Evolutionary conservation across 805 yeast species (phyloP).

Genomic region (Barnettozyma californica): DNA sequence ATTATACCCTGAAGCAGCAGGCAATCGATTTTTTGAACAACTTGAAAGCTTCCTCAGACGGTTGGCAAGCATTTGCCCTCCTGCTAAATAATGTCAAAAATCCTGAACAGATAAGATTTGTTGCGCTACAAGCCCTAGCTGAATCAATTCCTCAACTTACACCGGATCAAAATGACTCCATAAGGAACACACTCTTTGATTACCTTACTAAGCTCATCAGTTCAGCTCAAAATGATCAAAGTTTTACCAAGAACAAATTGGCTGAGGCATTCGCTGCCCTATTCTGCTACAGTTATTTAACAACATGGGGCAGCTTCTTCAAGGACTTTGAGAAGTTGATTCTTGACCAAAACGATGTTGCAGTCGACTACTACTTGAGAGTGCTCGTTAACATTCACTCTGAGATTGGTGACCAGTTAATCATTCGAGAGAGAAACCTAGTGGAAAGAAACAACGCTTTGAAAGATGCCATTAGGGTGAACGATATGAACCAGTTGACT

Average conservation of each 20-base stretch:
- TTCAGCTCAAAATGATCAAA: conserved; percentile 28
- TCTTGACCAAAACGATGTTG: conserved; percentile 25
- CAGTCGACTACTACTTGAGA: conserved; percentile 66
- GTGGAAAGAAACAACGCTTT: conserved; percentile 63
- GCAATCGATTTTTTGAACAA: conserved; percentile 41
- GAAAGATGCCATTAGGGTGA: conserved; percentile 76
- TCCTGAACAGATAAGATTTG: conserved; percentile 25
- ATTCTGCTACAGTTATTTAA: conserved; percentile 43
- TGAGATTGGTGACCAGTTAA: conserved; percentile 90
- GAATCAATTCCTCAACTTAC: conserved; percentile 21
- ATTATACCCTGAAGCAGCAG: conserved; percentile 23
- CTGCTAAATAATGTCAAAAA: conserved; percentile 29
- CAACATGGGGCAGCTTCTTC: conserved; percentile 46
- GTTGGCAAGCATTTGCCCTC: conserved; percentile 42
- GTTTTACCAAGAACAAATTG: conserved; percentile 48
- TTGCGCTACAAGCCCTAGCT: conserved; percentile 25
- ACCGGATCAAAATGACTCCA: conserved; percentile 16
- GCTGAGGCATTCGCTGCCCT: conserved; percentile 50
- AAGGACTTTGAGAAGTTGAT: conserved; percentile 40
- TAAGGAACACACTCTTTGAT: conserved; percentile 21
- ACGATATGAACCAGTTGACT: conserved; percentile 66
- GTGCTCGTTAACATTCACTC: conserved; percentile 72
- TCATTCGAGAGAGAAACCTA: conserved; percentile 57
- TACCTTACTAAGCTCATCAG: conserved; percentile 17
- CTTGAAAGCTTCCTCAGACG: conserved; percentile 38